phyloP scores from a whole-genome alignment of 805 yeast species.

The Kregervanrija pseudodelftensis region DNA sequence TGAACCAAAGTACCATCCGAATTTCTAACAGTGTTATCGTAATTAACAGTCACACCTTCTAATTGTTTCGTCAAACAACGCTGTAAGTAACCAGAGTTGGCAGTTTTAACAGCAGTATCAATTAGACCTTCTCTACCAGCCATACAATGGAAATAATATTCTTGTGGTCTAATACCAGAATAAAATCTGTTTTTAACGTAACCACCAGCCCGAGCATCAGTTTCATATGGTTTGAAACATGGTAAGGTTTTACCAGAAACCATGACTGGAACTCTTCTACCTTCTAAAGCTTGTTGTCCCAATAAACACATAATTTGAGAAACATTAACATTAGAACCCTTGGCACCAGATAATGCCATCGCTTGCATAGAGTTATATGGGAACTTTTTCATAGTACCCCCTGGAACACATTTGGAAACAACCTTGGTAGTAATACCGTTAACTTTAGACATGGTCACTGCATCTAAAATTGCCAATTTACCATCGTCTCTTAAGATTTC shows the following conservation, averaged over 20 bases:
- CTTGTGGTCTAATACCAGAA: slow-evolving; percentile 97
- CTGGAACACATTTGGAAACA: slow-evolving; percentile 91
- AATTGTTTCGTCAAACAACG: slow-evolving; percentile 97
- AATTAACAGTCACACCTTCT: slow-evolving; percentile 91
- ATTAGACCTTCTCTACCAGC: slow-evolving; percentile 99
- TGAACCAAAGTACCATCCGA: slow-evolving; percentile 91
- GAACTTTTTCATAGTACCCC: slow-evolving; percentile 89
- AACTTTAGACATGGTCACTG: slow-evolving; percentile 89
- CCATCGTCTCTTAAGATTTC: slow-evolving; percentile 91
- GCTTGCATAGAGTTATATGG: slow-evolving; percentile 97
- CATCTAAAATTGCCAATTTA: slow-evolving; percentile 90
- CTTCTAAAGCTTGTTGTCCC: slow-evolving; percentile 99
- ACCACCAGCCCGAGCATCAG: slow-evolving; percentile 98
- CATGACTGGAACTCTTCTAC: slow-evolving; percentile 99
- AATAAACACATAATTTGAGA: slow-evolving; percentile 98
- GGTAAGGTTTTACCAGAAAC: slow-evolving; percentile 97
- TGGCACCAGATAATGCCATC: slow-evolving; percentile 98
- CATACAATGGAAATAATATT: slow-evolving; percentile 99
- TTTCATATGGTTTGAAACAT: slow-evolving; percentile 92
- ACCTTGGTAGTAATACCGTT: slow-evolving; percentile 91
- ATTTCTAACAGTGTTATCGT: slow-evolving; percentile 94
- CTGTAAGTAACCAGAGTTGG: slow-evolving; percentile 97
- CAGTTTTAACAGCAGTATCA: slow-evolving; percentile 99
- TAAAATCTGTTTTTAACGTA: slow-evolving; percentile 95
- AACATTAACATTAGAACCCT: slow-evolving; percentile 96